phyloP scores from a whole-genome alignment of 139 green algal genomes.

The Raphidocelis subcapitata region DNA sequence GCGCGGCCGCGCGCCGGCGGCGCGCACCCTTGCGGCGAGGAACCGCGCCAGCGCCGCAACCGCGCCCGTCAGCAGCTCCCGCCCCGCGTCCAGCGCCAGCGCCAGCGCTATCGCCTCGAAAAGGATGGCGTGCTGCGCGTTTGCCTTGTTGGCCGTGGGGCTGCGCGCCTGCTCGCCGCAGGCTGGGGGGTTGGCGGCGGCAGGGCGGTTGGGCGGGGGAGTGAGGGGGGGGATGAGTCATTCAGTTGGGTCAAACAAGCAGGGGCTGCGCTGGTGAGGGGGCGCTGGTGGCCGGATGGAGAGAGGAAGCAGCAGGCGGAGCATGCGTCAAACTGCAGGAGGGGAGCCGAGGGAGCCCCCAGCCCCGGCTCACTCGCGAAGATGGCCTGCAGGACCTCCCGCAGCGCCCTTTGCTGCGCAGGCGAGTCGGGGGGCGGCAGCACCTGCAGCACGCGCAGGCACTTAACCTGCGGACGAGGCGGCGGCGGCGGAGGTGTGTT shows the following conservation, averaged over 20 bases:
- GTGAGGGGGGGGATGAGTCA: no score
- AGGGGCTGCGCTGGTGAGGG: no score
- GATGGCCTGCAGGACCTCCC: slow-evolving; percentile 60
- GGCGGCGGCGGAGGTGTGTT: no score
- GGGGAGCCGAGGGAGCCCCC: no score
- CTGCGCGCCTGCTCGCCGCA: slow-evolving; percentile 45
- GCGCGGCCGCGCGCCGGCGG: no score
- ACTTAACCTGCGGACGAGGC: slow-evolving; percentile 79
- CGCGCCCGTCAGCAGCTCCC: slow-evolving; percentile 61
- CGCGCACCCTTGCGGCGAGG: slow-evolving; percentile 49
- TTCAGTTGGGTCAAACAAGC: no score
- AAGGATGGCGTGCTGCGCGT: slow-evolving; percentile 94
- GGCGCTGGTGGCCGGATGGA: no score
- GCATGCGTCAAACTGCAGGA: no score
- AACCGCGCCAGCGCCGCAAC: slow-evolving; percentile 53
- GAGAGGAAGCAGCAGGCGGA: no score
- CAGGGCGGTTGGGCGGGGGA: no score
- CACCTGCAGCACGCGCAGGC: slow-evolving; percentile 92
- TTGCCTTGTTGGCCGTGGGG: slow-evolving; percentile 95
- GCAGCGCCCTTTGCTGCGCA: slow-evolving; percentile 45
- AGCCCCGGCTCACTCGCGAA: slow-evolving; percentile 39
- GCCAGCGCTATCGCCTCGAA: slow-evolving; percentile 94
- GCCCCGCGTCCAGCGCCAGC: slow-evolving; percentile 36
- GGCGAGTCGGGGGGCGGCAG: slow-evolving; percentile 86
- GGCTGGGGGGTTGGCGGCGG: not conserved